These are phyloP conservation scores for Nemania abortiva DNA, from an alignment of 2,329 filamentous ascomycete species.

Conservation along the genomic window DNA sequence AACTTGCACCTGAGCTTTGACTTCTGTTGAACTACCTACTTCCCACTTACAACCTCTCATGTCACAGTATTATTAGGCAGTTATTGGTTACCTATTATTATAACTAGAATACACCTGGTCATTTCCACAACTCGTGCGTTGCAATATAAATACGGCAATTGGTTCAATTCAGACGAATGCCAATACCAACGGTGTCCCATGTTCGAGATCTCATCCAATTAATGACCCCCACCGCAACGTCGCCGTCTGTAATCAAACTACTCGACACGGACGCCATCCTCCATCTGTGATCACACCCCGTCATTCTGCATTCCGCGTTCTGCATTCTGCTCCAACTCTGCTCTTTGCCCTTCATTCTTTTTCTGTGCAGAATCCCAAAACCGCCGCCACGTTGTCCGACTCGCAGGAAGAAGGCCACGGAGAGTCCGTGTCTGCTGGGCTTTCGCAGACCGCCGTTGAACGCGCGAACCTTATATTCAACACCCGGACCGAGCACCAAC, in stretches of 20 bases:
- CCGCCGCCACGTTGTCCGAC: slow-evolving; percentile 63
- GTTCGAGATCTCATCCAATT: slow-evolving; percentile 37
- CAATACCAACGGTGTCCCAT: slow-evolving; percentile 28
- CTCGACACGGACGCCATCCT: slow-evolving; percentile 39
- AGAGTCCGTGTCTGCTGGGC: slow-evolving; percentile 59
- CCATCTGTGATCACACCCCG: slow-evolving; percentile 39
- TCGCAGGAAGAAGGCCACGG: slow-evolving; percentile 59
- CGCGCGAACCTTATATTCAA: slow-evolving; percentile 40
- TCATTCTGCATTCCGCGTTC: slow-evolving; percentile 4
- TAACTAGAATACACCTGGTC: neutral
- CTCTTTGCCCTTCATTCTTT: neutral
- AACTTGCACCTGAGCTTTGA: no score
- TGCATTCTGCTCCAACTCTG: neutral
- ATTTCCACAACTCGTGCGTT: neutral
- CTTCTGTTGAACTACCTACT: neutral
- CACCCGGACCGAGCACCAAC: slow-evolving; percentile 48
- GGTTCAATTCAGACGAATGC: slow-evolving; percentile 25
- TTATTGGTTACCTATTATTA: neutral
- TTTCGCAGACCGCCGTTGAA: slow-evolving; percentile 46
- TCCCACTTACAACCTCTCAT: neutral
- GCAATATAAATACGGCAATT: neutral
- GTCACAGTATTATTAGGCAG: no score
- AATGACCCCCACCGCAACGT: slow-evolving; percentile 40
- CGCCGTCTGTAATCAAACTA: slow-evolving; percentile 44
- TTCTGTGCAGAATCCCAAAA: slow-evolving; percentile 13